Evolutionary conservation across 306 rosid genomes (phyloP).

Genomic region (Spatholobus suberectus): DNA sequence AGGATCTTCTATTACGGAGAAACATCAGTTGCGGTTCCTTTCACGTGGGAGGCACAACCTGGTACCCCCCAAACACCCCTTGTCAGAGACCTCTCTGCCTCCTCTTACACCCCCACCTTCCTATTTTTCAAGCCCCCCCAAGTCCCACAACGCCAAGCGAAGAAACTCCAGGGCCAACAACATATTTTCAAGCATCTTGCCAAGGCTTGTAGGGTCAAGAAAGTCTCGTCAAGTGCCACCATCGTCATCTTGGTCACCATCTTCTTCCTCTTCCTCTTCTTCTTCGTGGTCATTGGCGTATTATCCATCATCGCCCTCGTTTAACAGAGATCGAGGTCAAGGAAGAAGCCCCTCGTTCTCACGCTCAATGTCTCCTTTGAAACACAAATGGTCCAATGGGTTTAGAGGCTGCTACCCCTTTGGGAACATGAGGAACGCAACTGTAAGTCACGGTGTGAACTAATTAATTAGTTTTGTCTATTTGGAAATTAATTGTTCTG

Average conservation of each 20-base stretch:
- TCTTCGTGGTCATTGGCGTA: slow-evolving; percentile 15
- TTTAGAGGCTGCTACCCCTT: slow-evolving; percentile 46
- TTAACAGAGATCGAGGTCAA: neutral
- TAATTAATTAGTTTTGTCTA: slow-evolving; percentile 15
- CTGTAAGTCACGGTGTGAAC: slow-evolving; percentile 37
- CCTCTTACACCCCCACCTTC: slow-evolving; percentile 61
- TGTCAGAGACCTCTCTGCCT: slow-evolving; percentile 43
- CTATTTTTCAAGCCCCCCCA: slow-evolving; percentile 25
- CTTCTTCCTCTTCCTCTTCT: neutral
- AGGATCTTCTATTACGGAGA: slow-evolving; percentile 52
- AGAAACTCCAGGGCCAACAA: slow-evolving; percentile 17
- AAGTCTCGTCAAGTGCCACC: slow-evolving; percentile 39
- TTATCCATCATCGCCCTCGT: slow-evolving; percentile 19
- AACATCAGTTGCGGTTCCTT: slow-evolving; percentile 48
- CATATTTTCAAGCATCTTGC: slow-evolving; percentile 29
- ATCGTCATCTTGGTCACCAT: neutral
- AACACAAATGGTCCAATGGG: neutral
- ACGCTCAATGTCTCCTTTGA: slow-evolving; percentile 12
- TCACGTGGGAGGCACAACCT: slow-evolving; percentile 55
- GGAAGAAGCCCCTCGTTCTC: slow-evolving; percentile 9
- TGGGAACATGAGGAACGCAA: slow-evolving; percentile 39
- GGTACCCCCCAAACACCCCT: slow-evolving; percentile 55
- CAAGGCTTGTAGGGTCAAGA: slow-evolving; percentile 24
- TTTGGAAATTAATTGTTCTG: slow-evolving; percentile 3
- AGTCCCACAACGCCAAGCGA: neutral